Base-by-base conservation (phyloP, 2,329 filamentous ascomycete species). In the Didymosphaeria variabile region DNA sequence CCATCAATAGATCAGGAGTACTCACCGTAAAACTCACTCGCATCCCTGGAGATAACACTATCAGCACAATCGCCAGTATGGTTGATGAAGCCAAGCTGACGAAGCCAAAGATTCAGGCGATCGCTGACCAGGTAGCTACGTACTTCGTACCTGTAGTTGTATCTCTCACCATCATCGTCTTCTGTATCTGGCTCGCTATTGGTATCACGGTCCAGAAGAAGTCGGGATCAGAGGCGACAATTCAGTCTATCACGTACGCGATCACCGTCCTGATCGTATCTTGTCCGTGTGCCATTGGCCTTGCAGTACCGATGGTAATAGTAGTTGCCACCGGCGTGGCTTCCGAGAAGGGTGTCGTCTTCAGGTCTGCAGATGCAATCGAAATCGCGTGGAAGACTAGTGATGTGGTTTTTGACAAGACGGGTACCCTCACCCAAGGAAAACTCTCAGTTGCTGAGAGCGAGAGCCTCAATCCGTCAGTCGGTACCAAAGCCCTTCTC, bases 331-430 rank as follows among this genome's bases (percentile, higher is more conserved):
- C 87, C 7, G 90, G 90, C 0, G 82, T 91, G 1, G 90, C 87
- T 0, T 90, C 91, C 0, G 76, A 83, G 29, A 74, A 79, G 8
- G 91, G 91, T 0, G 80, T 93, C 5, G 84, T 94, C n/a, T 89
- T 94, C 79, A 92, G 91, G 67, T 84, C 86, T 0, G 86, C 88
- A 0, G 80, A 85, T 34, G 82, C 81, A 1, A 87, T 91, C 23
- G 91, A 93, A 72, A 74, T 85, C 1, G 88, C 87, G 0, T 79
- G 84, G 61, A 89, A 86, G 64, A 80, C 85, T 0, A 82, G 86
- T 0, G 86, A 93, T 67, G 86, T 93, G 2, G 85, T 94, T 0
- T 90, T 94, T 67, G 91, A 94, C 79, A 94, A 94, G 76, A 94
- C 91, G 0, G 91, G 91, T 0, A 94, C 91, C 0, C 72, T 94